These are phyloP conservation scores for Lathyrus tuberosus DNA, from an alignment of 306 rosid species.

Conservation along the genomic window DNA sequence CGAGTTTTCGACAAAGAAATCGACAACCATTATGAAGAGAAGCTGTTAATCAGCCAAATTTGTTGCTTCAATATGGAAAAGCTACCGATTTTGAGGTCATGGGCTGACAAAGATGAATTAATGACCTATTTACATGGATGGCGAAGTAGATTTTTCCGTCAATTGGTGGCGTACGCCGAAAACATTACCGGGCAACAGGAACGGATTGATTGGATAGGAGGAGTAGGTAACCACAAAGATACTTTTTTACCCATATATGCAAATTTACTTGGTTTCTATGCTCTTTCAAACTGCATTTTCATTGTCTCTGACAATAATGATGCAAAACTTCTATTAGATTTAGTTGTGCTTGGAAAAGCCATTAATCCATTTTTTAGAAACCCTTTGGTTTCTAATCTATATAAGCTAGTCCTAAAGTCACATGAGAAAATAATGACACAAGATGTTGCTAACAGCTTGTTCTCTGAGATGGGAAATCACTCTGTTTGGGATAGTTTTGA, in stretches of 20 bases:
- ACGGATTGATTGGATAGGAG: slow-evolving; percentile 83
- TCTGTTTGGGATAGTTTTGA: slow-evolving; percentile 68
- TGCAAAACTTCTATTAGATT: slow-evolving; percentile 44
- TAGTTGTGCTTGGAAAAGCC: slow-evolving; percentile 58
- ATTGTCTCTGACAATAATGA: slow-evolving; percentile 41
- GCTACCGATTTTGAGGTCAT: slow-evolving; percentile 55
- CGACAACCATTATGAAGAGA: slow-evolving; percentile 95
- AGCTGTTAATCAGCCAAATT: slow-evolving; percentile 76
- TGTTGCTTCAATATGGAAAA: slow-evolving; percentile 82
- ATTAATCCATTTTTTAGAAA: slow-evolving; percentile 68
- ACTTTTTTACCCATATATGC: slow-evolving; percentile 82
- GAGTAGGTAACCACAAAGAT: slow-evolving; percentile 93
- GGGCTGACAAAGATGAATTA: slow-evolving; percentile 49
- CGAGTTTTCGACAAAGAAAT: slow-evolving; percentile 95
- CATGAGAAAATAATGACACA: slow-evolving; percentile 54
- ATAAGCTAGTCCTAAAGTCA: slow-evolving; percentile 55
- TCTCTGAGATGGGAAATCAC: slow-evolving; percentile 47
- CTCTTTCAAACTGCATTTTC: slow-evolving; percentile 74
- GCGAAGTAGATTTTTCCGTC: slow-evolving; percentile 61
- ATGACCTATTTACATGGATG: slow-evolving; percentile 53
- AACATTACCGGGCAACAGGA: slow-evolving; percentile 53
- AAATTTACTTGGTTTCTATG: slow-evolving; percentile 75
- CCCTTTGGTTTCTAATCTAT: slow-evolving; percentile 73
- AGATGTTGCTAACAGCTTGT: slow-evolving; percentile 32
- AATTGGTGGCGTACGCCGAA: slow-evolving; percentile 61